Conservation (phyloP, 2,329 filamentous ascomycete genomes). For the Colletotrichum shisoi region DNA sequence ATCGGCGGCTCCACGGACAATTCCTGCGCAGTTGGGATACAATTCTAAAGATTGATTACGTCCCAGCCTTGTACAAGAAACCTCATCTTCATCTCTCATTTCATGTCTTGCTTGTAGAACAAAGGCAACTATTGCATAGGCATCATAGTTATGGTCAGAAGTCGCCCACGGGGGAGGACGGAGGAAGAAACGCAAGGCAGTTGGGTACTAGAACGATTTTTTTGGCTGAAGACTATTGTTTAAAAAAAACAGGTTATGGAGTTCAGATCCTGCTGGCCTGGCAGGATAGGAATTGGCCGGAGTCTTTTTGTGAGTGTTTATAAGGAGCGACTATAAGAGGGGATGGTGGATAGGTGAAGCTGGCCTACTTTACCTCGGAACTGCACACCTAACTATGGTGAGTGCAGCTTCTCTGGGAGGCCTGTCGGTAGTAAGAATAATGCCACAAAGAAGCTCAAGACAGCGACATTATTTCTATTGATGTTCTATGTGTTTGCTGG, state of each 20-base stretch:
- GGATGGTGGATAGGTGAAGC: not conserved
- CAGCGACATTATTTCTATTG: not conserved
- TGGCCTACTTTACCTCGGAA: not conserved
- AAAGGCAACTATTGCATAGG: not conserved
- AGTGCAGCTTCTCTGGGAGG: not conserved
- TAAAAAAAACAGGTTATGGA: slow-evolving; percentile 18
- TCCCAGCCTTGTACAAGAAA: slow-evolving; percentile 5
- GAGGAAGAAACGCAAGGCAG: not conserved
- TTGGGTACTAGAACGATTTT: slow-evolving; percentile 14
- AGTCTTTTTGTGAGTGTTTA: slow-evolving; percentile 16
- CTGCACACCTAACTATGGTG: not conserved
- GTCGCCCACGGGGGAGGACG: not conserved
- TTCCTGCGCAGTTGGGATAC: not conserved
- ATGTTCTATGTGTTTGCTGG: not conserved
- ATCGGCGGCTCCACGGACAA: not conserved
- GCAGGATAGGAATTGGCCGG: slow-evolving; percentile 28
- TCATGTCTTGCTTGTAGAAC: slow-evolving; percentile 9
- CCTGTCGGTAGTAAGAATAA: slow-evolving; percentile 24
- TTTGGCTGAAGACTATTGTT: slow-evolving; percentile 18
- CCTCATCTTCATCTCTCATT: not conserved
- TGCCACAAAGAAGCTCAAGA: slow-evolving; percentile 15
- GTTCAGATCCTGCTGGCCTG: slow-evolving; percentile 30
- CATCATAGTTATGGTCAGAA: not conserved
- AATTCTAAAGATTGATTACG: not conserved
- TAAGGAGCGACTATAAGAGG: slow-evolving; percentile 8